Percentiles rank a stretch among this genome's conserved stretches.
These are phyloP conservation scores for Salvia rosmarinus DNA, from an alignment of 257 asterid genomes.

Conservation along the genomic window DNA sequence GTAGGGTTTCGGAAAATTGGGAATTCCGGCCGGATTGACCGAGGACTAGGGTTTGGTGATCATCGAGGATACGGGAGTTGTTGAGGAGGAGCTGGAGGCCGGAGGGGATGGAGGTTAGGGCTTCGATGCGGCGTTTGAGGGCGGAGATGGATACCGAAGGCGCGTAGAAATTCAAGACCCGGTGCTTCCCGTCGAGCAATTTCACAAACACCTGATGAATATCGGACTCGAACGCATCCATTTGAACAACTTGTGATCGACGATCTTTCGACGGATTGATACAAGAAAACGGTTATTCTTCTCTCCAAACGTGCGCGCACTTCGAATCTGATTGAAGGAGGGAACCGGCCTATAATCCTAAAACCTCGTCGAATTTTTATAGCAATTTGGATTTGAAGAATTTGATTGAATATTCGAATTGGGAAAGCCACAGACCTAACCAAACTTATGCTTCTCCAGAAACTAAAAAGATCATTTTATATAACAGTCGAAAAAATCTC, in stretches of 20 bases:
- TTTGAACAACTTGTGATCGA: slow-evolving; percentile 6
- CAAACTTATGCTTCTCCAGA: too few relatives aligned
- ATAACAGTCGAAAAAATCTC: too few relatives aligned
- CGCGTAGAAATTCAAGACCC: slow-evolving; percentile 52
- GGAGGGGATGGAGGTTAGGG: slow-evolving; percentile 65
- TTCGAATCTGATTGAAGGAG: background rate
- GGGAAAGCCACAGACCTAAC: too few relatives aligned
- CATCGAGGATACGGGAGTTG: slow-evolving; percentile 45
- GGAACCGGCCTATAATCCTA: too few relatives aligned
- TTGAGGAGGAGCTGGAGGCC: slow-evolving; percentile 57
- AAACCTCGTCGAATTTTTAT: too few relatives aligned
- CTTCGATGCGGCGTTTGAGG: slow-evolving; percentile 60
- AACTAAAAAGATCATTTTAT: too few relatives aligned
- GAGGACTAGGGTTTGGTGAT: slow-evolving; percentile 41
- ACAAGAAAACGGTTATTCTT: background rate
- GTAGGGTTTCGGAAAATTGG: slow-evolving; percentile 30
- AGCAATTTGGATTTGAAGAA: too few relatives aligned
- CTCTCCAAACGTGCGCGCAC: background rate
- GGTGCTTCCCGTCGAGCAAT: slow-evolving; percentile 76
- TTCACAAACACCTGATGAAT: slow-evolving; percentile 61
- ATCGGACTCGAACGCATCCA: slow-evolving; percentile 42
- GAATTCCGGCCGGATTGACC: slow-evolving; percentile 24
- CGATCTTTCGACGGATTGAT: background rate
- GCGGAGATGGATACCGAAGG: slow-evolving; percentile 47
- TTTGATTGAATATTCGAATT: too few relatives aligned